Evolutionary conservation across 306 rosid genomes (phyloP).

Genomic region (Senna tora): DNA sequence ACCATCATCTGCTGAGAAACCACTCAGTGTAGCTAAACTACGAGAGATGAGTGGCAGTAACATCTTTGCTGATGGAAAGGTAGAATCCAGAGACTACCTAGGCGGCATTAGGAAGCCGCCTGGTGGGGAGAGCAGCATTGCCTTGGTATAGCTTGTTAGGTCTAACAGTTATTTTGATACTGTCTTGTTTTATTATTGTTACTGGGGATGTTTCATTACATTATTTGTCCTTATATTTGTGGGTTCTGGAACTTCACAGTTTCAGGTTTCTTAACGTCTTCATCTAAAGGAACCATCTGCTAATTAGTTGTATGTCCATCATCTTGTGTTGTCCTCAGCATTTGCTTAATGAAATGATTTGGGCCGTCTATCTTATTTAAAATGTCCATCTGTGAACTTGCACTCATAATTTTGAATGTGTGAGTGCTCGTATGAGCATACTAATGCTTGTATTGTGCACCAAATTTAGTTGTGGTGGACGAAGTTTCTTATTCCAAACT

Average conservation of each 20-base stretch:
- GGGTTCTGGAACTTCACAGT: conserved; percentile 67
- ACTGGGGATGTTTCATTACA: conserved; percentile 61
- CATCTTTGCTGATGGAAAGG: conserved; percentile 98
- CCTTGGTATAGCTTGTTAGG: conserved; percentile 81
- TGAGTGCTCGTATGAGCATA: background rate
- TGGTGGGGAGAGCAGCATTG: conserved; percentile 98
- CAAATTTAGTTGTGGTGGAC: conserved; percentile 15
- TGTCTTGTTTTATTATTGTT: conserved; percentile 59
- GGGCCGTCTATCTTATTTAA: conserved; percentile 51
- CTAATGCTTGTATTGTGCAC: background rate
- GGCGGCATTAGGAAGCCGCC: conserved; percentile 99
- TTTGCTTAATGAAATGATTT: conserved; percentile 61
- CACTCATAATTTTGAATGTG: conserved; percentile 5
- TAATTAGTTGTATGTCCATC: conserved; percentile 88
- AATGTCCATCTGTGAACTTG: background rate
- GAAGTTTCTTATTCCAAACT: no score
- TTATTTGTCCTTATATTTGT: conserved; percentile 67
- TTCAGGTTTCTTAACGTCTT: conserved; percentile 64
- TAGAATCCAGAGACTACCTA: conserved; percentile 82
- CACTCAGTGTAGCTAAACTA: conserved; percentile 77
- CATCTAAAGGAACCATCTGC: conserved; percentile 59
- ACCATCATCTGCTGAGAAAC: conserved; percentile 77
- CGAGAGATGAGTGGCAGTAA: conserved; percentile 92
- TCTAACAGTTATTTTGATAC: conserved; percentile 61
- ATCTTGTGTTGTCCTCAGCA: conserved; percentile 47